Base-by-base conservation (phyloP, 441 rosid genomes). In the Adansonia gregorii region DNA sequence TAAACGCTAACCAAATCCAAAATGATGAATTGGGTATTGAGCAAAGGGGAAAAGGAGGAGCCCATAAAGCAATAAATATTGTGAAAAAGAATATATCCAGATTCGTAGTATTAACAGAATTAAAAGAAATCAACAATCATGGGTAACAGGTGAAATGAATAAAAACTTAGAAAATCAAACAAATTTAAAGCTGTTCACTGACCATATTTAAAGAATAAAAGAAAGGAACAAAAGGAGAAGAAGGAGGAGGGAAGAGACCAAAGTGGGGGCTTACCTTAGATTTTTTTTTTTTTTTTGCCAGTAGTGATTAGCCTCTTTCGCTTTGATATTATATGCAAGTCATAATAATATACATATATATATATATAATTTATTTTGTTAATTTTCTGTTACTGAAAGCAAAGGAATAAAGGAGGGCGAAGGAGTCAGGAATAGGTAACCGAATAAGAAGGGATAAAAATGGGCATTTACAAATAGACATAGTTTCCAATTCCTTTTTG, bases 11-110 rank as follows among this genome's bases (percentile, higher is more conserved):
- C n/a, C 54, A 15, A 52, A 66, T 35, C 41, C 41, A 35, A 35
- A 35, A 46, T 51, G 35, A 73, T 46, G 49, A 67, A 58, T 63
- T 55, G 67, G 66, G 67, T 9, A 64, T 63, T 64, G 31, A 80
- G 24, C 12, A 22, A 31, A 76, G 12, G 27, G 27, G 45, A 70
- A 75, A 43, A 3, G 24, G 41, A 63, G 56, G 24, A 54, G 46
- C 17, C 20, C 22, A 3, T 1, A 67, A 39, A 73, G 49, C 24
- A 73, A 66, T 3, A 35, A 54, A 31, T 39, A 9, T 19, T 45
- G n/a, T 43, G 41, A 4, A 35, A 35, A 8, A n/a, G 45, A 43
- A 65, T 22, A 55, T 0, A 43, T 43, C 8, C 8, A 72, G 10
- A 55, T 15, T 4, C 7, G 14, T 48, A 48, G 43, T 54, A 27